Evolutionary conservation across 2,329 filamentous ascomycete genomes (phyloP), one percentile per base, ranked within the genome.

Genomic region (Sporothrix brunneoviolacea): DNA sequence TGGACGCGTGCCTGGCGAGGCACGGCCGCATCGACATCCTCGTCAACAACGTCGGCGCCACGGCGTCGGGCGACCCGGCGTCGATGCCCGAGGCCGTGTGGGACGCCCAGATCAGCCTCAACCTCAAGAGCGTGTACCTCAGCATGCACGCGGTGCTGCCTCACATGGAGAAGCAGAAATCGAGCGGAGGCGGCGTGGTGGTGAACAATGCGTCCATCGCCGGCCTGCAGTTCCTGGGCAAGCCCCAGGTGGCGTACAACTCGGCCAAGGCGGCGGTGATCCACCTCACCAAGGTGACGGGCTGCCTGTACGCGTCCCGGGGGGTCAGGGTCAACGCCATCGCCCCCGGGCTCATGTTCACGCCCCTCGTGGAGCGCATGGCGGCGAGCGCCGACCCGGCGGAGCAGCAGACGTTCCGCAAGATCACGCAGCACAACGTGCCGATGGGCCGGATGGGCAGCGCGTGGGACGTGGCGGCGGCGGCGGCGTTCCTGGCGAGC

Each of bases 271-370:
- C 83, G 2, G 84, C 75, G 18, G 69, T 78, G 4, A 74, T 79
- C 30, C 74, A 80, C 57, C 67, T 77, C 48, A 80, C 76, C 74
- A 68, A 79, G 70, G 48, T 44, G 16, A 50, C 48, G 22, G 48
- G 32, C 18, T 83, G 80, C 66, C 83, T 90, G 38, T 83, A 84
- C 0, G 77, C 89, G 16, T 85, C 89, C 65, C 89, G 85, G 84
- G 79, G 83, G 60, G 86, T 85, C 8, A 75, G 86, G 33, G 80
- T 76, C 55, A 90, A 90, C 63, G 79, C 77, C 5, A 69, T 90
- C 16, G 86, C 81, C 1, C 86, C 86, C 0, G 84, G 86, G 12
- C 88, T 88, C 62, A 87, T 89, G 58, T 74, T 76, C 44, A 89
- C 85, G 0, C 48, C 48, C 9, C 24, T 50, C 75, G 68, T 70